A percentile compares a stretch with the other conserved stretches of the same genome.
Evolutionary conservation across 164 flowering plant genomes (phyloP).

Genomic region (Taxillus chinensis): DNA sequence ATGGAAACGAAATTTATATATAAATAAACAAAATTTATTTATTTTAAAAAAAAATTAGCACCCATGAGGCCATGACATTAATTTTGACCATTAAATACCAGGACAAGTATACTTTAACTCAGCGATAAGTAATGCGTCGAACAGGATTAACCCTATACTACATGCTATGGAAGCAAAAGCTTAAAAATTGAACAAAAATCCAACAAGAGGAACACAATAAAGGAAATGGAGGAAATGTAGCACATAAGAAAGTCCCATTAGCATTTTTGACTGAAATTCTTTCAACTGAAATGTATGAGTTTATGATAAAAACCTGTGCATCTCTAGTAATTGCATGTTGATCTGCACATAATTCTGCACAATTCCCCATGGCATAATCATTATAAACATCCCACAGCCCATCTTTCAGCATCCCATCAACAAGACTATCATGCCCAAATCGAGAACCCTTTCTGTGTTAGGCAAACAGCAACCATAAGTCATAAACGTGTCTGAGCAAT

Average conservation of each 20-base stretch:
- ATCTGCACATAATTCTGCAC: conserved; percentile 5
- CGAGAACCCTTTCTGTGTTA: background rate
- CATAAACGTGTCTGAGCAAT: too few species aligned
- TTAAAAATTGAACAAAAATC: background rate
- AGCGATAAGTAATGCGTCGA: too few species aligned
- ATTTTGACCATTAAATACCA: too few species aligned
- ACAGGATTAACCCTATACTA: background rate
- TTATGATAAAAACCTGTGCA: background rate
- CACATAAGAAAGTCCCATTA: background rate
- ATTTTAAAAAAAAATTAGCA: too few species aligned
- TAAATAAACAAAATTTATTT: too few species aligned
- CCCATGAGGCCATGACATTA: too few species aligned
- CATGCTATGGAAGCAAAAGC: background rate
- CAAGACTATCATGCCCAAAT: conserved; percentile 60
- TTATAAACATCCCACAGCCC: conserved; percentile 5
- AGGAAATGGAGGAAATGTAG: background rate
- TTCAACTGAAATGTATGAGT: background rate
- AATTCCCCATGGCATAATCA: conserved; percentile 1
- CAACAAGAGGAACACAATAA: background rate
- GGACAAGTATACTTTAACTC: too few species aligned
- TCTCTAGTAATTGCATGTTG: conserved; percentile 1
- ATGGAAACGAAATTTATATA: too few species aligned
- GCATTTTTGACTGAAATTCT: background rate
- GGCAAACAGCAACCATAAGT: too few species aligned
- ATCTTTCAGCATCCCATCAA: conserved; percentile 13